Conservation (phyloP, 805 yeast species). For the Helenozyma baotianmanensis region DNA sequence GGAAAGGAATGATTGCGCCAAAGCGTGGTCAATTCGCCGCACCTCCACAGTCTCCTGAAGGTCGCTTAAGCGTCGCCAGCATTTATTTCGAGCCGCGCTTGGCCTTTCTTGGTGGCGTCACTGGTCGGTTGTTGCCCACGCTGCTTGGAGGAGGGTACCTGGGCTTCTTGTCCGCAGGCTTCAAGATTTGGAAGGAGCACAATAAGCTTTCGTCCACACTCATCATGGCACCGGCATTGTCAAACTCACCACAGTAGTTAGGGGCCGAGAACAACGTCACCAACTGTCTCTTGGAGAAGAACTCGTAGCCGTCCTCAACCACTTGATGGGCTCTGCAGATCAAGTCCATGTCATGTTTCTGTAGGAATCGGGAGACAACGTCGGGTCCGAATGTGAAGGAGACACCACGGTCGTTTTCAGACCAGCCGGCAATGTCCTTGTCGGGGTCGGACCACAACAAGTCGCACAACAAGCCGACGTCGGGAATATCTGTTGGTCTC, state of each 20-base stretch:
- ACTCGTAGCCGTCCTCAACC: slow-evolving; percentile 98
- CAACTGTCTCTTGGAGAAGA: slow-evolving; percentile 90
- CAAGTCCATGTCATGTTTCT: slow-evolving; percentile 96
- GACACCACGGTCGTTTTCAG: slow-evolving; percentile 98
- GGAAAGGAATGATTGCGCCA: too few relatives aligned
- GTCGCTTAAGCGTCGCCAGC: not conserved
- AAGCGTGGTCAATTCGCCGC: too few relatives aligned
- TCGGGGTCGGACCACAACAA: slow-evolving; percentile 98
- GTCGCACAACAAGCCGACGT: slow-evolving; percentile 94
- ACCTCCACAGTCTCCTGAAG: too few relatives aligned
- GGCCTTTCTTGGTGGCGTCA: slow-evolving; percentile 57
- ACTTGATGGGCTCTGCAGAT: slow-evolving; percentile 99
- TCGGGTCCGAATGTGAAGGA: slow-evolving; percentile 99
- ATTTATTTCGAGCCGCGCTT: slow-evolving; percentile 45
- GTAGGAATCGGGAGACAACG: slow-evolving; percentile 92
- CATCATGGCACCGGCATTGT: slow-evolving; percentile 99
- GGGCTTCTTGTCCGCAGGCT: slow-evolving; percentile 96
- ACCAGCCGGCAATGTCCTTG: slow-evolving; percentile 97
- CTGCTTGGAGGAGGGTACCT: slow-evolving; percentile 48
- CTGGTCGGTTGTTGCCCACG: slow-evolving; percentile 44
- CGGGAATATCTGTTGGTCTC: slow-evolving; percentile 99
- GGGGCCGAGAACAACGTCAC: slow-evolving; percentile 96
- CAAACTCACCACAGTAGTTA: slow-evolving; percentile 98
- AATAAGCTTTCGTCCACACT: slow-evolving; percentile 93
- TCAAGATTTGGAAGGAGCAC: slow-evolving; percentile 94